Conservation (phyloP, 768 basidiomycete genomes). For the Mycena sanguinolenta region DNA sequence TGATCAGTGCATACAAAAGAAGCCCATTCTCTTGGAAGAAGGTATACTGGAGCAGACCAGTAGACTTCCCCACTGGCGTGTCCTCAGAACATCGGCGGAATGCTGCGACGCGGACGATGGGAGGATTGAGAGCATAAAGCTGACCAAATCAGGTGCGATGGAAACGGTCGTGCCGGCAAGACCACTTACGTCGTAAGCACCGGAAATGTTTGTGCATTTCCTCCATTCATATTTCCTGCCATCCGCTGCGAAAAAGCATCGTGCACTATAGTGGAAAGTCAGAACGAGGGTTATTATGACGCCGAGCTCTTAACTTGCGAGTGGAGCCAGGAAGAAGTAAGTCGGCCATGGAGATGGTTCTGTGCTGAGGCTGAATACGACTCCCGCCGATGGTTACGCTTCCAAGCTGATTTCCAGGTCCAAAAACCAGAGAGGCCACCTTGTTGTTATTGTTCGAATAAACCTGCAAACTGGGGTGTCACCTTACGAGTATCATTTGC, state of each 20-base stretch:
- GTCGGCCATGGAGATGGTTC: constrained; percentile 65
- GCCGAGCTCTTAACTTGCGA: constrained; percentile 56
- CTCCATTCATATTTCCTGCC: constrained; percentile 78
- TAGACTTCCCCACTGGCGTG: constrained; percentile 73
- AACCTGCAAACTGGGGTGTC: constrained; percentile 45
- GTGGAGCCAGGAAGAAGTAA: constrained; percentile 68
- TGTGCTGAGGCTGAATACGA: constrained; percentile 50
- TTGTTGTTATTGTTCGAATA: constrained; percentile 65
- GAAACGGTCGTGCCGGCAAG: neutral
- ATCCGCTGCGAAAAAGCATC: constrained; percentile 70
- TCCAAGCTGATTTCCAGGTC: constrained; percentile 67
- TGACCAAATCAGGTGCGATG: constrained; percentile 37
- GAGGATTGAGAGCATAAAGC: constrained; percentile 59
- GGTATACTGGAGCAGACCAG: constrained; percentile 73
- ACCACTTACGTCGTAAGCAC: constrained; percentile 77
- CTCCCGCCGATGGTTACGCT: constrained; percentile 68
- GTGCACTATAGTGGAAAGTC: constrained; percentile 56
- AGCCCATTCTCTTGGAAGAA: constrained; percentile 73
- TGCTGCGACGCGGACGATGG: constrained; percentile 65
- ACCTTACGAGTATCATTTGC: neutral
- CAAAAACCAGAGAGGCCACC: constrained; percentile 65
- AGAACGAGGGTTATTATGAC: constrained; percentile 27
- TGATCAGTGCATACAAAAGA: constrained; percentile 72
- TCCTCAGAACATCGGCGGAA: constrained; percentile 67
- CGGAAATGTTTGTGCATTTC: constrained; percentile 58